Evolutionary conservation across 1,284 basidiomycete species (phyloP), one percentile per base, ranked within the genome.

Genomic region (Melanopsichium pennsylvanicum): DNA sequence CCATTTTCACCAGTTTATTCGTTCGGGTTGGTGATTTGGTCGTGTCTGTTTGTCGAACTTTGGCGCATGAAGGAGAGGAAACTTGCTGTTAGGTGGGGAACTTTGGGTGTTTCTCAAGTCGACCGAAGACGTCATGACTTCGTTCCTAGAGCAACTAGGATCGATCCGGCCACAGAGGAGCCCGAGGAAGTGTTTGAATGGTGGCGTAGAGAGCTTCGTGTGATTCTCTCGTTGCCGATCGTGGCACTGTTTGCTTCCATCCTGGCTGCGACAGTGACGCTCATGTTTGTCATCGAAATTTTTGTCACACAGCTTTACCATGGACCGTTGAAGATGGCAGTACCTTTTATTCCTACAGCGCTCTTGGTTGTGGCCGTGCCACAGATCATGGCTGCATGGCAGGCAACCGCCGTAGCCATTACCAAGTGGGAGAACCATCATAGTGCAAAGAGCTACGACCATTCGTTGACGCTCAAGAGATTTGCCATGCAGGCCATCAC

Each of bases 401-500:
- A 89, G 66, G 76, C 83, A 0, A 85, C 89, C 40, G 91, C 92
- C 0, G 83, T 83, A 26, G 82, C 84, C 8, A 85, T 97, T 47
- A 95, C 94, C 1, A 82, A 86, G 43, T 96, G 91, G 91, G 95
- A 98, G 60, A 81, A 81, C 38, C 73, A 78, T 47, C 47, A 86
- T 3, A 91, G 91, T 66, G 86, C 89, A 69, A 89, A 88, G 2
- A 86, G 87, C 2, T 88, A 92, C 78, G 86, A 88, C 59, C 86
- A 88, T 13, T 92, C 90, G 7, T 85, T 97, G 27, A 95, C 94
- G 6, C 84, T 91, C 78, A 98, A 98, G 83, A 90, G 91, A 0
- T 98, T 98, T 81, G 88, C 89, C 0, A 86, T 97, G 63, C 90
- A 90, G 38, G 88, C 89, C 3, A 87, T 97, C 74, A 92, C 94